Base-by-base conservation (phyloP, 108 stramenopile genomes). In the Hondaea fermentalgiana region DNA sequence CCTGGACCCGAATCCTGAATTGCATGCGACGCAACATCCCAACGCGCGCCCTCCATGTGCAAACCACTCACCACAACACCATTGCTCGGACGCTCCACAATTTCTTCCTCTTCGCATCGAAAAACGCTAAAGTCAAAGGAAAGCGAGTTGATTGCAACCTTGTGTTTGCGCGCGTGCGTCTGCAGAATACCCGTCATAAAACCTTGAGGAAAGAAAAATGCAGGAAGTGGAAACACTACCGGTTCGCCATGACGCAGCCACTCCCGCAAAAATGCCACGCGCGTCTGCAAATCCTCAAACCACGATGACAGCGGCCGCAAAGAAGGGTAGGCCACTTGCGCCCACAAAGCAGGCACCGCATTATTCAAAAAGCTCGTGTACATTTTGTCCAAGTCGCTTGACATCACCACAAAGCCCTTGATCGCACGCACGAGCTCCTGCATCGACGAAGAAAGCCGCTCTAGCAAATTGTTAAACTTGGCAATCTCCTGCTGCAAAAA, bases 161-260 rank as follows among this genome's bases (percentile, higher is more conserved):
- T 53, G 88, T 93, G 72, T 51, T 72, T 90, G 42, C 94, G 89
- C 6, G 94, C 93, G 72, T 90, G 94, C 53, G 92, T 93, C 88
- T 94, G 94, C 76, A 94, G 53, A 19, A 92, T 89, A 2, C 93
- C 94, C 44, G 94, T 94, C 51, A 94, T 71, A 57, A 94, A 94
- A 4, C 93, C 94, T 88, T 94, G 91, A 12, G 94, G 94, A 89
- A 94, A 94, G 60, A 94, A 94, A 59, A 94, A 93, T 29, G 92
- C 94, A 4, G 90, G 57, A 19, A 94, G 91, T 89, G 91, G 92
- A 88, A 93, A 94, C 16, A 91, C 91, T 3, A 53, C 45, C 21
- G 90, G 90, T 5, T 88, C 89, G 28, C 94, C 94, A 42, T 35
- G 47, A 3, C 89, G 91, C 12, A 93, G 72, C 94, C 94, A 94